Evolutionary conservation across 768 basidiomycete species (phyloP), one percentile per base, ranked within the genome.

Genomic region (Cystobasidium onofrii): DNA sequence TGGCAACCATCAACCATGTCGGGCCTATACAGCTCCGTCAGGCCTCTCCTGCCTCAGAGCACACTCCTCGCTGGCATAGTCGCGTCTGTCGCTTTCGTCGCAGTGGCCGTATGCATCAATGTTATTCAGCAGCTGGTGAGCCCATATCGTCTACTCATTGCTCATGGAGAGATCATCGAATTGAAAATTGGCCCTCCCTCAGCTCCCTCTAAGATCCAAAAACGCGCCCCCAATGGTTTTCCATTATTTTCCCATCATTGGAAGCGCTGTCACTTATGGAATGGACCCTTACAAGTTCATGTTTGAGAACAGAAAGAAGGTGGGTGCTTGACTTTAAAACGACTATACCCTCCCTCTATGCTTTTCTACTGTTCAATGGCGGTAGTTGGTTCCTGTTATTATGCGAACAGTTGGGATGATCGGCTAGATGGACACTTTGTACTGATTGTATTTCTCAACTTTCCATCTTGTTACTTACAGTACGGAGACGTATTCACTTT

Each of bases 401-500:
- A 6, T 39, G 39, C n/a, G 39, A 39, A 39, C 39, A 6, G 39
- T 15, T 39, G 39, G 39, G 39, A 15, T 39, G 39, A 39, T 39
- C n/a, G 54, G 54, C 54, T 0, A 44, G 18, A n/a, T 12, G 34
- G 74, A 36, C 3, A 25, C 23, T 33, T n/a, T 43, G n/a, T n/a
- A n/a, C n/a, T n/a, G n/a, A 76, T 29, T 71, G 62, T 39, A 44
- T 23, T 1, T n/a, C n/a, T n/a, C n/a, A n/a, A n/a, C n/a, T n/a
- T n/a, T n/a, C n/a, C n/a, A n/a, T n/a, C n/a, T n/a, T n/a, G n/a
- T n/a, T n/a, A n/a, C n/a, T n/a, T n/a, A 25, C 74, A 99, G 96
- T 89, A 98, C 78, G 96, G 96, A 72, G 86, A 96, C 75, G 88
- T 98, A n/a, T 99, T 98, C 84, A 94, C 94, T 0, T 98, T 96